A percentile compares a stretch with the other conserved stretches of the same genome.
Conservation (phyloP, 1,284 basidiomycete species). For the Austroboletus olivaceoglutinosus region DNA sequence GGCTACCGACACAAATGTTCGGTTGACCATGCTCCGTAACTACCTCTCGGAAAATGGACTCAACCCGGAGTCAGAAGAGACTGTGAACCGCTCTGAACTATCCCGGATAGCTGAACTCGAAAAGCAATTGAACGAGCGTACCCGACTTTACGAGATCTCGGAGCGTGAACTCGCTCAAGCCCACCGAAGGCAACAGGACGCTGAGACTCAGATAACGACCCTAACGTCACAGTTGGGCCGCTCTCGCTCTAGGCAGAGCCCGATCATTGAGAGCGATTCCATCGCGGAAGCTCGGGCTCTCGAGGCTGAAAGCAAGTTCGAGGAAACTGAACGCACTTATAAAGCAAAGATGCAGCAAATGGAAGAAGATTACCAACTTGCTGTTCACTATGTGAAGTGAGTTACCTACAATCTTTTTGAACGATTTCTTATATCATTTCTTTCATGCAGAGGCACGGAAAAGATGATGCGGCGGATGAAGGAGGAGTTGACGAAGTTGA, state of each 20-base stretch:
- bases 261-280: constrained; percentile 38
- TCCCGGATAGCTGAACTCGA: constrained; percentile 71
- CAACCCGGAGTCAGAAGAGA: constrained; percentile 63
- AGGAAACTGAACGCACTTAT: constrained; percentile 76
- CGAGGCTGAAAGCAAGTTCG: constrained; percentile 72
- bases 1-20: constrained; percentile 72
- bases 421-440: constrained; percentile 23
- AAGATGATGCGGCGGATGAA: constrained; percentile 99
- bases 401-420: constrained; percentile 32
- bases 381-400: constrained; percentile 89
- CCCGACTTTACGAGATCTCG: constrained; percentile 68
- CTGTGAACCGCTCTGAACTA: constrained; percentile 42
- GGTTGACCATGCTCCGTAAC: constrained; percentile 79
- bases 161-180: constrained; percentile 68
- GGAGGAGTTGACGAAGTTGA: constrained; percentile 89
- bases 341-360: constrained; percentile 78
- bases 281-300: constrained; percentile 56
- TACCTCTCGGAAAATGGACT: constrained; percentile 90
- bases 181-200: constrained; percentile 66
- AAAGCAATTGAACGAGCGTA: constrained; percentile 68
- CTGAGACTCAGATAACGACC: constrained; percentile 64
- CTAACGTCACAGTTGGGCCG: constrained; percentile 67
- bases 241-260: constrained; percentile 54
- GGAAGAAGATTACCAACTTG: constrained; percentile 93
- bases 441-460: constrained; percentile 81